A percentile compares a stretch with the other conserved stretches of the same genome.
Evolutionary conservation across 2,329 filamentous ascomycete species (phyloP).

Genomic region (Diaporthe sp.): DNA sequence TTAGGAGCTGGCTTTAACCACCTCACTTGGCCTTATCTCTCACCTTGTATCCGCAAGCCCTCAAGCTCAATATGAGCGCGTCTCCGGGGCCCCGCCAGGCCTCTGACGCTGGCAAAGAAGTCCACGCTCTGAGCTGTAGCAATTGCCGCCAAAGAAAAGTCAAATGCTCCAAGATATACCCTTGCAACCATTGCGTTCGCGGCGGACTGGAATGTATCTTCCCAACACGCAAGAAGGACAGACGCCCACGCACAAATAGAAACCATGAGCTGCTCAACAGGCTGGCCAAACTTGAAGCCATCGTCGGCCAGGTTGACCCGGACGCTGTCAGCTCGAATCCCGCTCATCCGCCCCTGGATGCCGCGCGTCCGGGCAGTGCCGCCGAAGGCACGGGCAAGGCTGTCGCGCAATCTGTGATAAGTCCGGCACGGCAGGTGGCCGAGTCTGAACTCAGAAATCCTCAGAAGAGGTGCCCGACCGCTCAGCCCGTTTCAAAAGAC

Average conservation of each 20-base stretch:
- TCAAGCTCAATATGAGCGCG: slow-evolving; percentile 31
- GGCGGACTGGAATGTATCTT: slow-evolving; percentile 61
- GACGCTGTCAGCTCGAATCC: slow-evolving; percentile 39
- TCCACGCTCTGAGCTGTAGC: slow-evolving; percentile 60
- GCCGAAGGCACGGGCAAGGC: background rate
- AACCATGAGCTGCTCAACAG: slow-evolving; percentile 59
- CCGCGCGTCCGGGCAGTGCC: background rate
- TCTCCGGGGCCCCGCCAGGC: slow-evolving; percentile 32
- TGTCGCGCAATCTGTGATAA: background rate
- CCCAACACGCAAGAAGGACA: slow-evolving; percentile 58
- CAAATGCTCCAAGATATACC: slow-evolving; percentile 69
- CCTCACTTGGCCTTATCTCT: background rate
- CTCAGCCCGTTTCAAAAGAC: slow-evolving; percentile 26
- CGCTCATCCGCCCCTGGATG: background rate
- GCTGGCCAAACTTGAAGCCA: slow-evolving; percentile 58
- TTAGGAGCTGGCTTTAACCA: background rate
- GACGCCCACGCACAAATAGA: slow-evolving; percentile 54
- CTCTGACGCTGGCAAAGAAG: slow-evolving; percentile 29
- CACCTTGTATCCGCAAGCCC: background rate
- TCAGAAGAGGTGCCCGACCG: slow-evolving; percentile 32
- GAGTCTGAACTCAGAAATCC: slow-evolving; percentile 29
- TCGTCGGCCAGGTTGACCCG: slow-evolving; percentile 58
- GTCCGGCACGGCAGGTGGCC: background rate
- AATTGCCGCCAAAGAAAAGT: slow-evolving; percentile 74
- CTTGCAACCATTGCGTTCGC: slow-evolving; percentile 67